Base-by-base conservation (phyloP, 495 filamentous ascomycete genomes). In the Hypoxylon intermedium region DNA sequence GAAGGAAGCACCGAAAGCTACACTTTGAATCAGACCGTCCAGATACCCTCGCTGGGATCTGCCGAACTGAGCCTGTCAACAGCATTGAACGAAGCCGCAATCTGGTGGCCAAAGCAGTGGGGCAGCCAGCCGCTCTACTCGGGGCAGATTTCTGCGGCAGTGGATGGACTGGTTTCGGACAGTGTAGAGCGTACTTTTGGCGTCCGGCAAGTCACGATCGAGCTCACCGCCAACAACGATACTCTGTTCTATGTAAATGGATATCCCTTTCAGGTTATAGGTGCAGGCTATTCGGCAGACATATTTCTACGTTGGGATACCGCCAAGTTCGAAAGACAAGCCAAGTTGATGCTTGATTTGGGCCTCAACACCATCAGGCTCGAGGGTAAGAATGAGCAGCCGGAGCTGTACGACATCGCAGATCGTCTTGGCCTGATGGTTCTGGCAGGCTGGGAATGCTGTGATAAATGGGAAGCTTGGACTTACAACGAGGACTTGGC, bases 381-480 rank as follows among this genome's bases (percentile, higher is more conserved):
- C 1, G 86, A 89, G 50, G 86, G 85, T 5, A 89, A 88, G 55
- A 82, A 83, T 55, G 85, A 89, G 49, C 84, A 89, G 16, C 81
- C 83, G 0, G 76, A 81, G 48, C 66, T 88, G 0, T 88, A 85
- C 62, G 70, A 82, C 0, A 70, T 85, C 1, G 83, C 85, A 3
- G 83, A 87, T 60, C 70, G 73, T 1, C 70, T 86, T 46, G 86
- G 86, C 0, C 47, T 89, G 6, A 86, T 89, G 84, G 66, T 89
- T 4, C 66, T 89, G 40, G 67, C 83, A 0, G 86, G 86, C 0
- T 89, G 85, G 85, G 85, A 88, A 49, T 89, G 86, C 61, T 89
- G 86, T 56, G 82, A 87, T 50, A 88, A 87, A 63, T 87, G 85
- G 86, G 85, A 88, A 56, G 83, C 76, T 0, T 88, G 85, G 85